Evolutionary conservation across 2,329 filamentous ascomycete species (phyloP), one percentile per base, ranked within the genome.

Genomic region (Penicillium sp.): DNA sequence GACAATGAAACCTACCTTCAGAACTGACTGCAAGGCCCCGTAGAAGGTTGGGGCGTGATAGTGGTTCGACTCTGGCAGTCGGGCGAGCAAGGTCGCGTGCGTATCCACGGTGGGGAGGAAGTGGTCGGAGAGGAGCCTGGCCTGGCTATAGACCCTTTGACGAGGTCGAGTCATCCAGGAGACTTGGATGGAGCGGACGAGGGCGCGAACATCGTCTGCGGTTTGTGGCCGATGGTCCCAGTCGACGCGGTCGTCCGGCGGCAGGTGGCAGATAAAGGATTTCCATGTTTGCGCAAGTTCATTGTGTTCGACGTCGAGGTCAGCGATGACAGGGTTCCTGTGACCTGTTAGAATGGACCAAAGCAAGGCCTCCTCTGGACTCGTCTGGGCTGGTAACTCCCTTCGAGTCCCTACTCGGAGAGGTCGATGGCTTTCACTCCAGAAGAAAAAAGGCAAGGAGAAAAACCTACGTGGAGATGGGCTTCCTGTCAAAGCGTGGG

Each of bases 251-350:
- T 69, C 67, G 26, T 61, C 49, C 13, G 58, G 48, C 6, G 61
- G 58, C 17, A 73, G 57, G 39, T 62, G 54, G 18, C 66, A 62
- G 36, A 67, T 64, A 40, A 73, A 71, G 9, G 59, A 50, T 50
- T 68, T 70, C 70, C 71, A 73, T 4, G 69, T 65, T 45, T 66
- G 65, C 24, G 61, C 61, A 17, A 74, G 60, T 58, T 73, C 70
- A 53, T 69, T 71, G 42, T 67, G 67, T 63, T 74, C 71, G 48
- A 72, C 59, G 51, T 74, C 71, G 37, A 74, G 69, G 48, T 61
- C 63, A 4, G 63, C 65, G 54, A 69, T 66, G 13, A 61, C 56
- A n/a, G 65, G 60, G 24, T 63, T 58, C 15, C 69, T 72, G 43
- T 23, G 30, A 26, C 15, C 9, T 17, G 48, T 39, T 45, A 51